These are phyloP conservation scores for Cafeteria roenbergensis DNA, from an alignment of 108 stramenopile genomes.

Conservation along the genomic window DNA sequence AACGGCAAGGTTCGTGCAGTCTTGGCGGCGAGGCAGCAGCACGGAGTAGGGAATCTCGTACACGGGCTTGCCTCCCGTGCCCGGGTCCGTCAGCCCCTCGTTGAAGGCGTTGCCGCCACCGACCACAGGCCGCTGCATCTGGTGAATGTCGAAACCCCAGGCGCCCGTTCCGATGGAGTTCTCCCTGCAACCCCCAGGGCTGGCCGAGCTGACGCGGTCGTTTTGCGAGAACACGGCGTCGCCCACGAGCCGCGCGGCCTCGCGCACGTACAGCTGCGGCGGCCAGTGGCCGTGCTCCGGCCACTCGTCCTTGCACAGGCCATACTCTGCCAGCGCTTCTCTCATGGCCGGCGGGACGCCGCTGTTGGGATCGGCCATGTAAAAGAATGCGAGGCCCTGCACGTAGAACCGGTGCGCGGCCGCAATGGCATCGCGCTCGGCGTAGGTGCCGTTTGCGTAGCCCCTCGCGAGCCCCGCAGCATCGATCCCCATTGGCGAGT, in stretches of 20 bases:
- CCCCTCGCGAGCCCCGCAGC: neutral
- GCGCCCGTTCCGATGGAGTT: neutral
- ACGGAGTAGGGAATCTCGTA: neutral
- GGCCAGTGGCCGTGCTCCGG: neutral
- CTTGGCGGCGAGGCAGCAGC: neutral
- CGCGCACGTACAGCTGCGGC: neutral
- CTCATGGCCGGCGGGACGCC: neutral
- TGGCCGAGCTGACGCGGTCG: neutral
- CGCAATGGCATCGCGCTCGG: neutral
- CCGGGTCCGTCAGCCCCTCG: neutral
- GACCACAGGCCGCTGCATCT: neutral
- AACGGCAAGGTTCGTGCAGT: neutral
- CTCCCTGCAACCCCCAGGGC: neutral
- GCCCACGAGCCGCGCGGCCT: neutral
- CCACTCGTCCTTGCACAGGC: slow-evolving; percentile 1
- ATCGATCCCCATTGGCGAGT: neutral
- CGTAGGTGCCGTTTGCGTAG: neutral
- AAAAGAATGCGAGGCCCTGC: neutral
- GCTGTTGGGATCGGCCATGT: neutral
- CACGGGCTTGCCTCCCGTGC: neutral
- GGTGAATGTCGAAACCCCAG: slow-evolving; percentile 5
- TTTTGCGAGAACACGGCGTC: neutral
- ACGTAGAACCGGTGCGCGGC: neutral
- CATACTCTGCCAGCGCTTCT: neutral
- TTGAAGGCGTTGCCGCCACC: neutral